These are phyloP conservation scores for Beauveria scarabaeidicola DNA, from an alignment of 2,329 filamentous ascomycete species.

Conservation along the genomic window DNA sequence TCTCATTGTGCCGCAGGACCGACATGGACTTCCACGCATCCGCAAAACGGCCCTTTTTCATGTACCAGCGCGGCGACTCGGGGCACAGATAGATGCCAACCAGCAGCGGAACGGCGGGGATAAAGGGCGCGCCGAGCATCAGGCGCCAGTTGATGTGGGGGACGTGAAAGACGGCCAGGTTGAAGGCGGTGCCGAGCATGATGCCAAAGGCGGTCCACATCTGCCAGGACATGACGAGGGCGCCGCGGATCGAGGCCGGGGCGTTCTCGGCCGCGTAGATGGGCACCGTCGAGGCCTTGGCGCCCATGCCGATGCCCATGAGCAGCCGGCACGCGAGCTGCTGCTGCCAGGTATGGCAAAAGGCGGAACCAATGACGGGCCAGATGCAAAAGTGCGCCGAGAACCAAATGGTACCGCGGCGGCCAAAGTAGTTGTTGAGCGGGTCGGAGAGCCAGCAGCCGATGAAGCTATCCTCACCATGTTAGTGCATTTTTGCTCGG, in stretches of 20 bases:
- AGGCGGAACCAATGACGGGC: conserved; percentile 60
- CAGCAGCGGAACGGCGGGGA: conserved; percentile 47
- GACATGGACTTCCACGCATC: conserved; percentile 51
- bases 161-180: conserved; percentile 8
- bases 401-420: conserved; percentile 55
- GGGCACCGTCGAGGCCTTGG: conserved; percentile 66
- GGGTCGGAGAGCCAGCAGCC: conserved; percentile 65
- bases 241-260: conserved; percentile 61
- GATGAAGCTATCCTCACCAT: conserved; percentile 19
- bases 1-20: conserved; percentile 41
- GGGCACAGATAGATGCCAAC: conserved; percentile 57
- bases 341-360: conserved; percentile 63
- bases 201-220: conserved; percentile 58
- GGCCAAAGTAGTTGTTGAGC: conserved; percentile 38
- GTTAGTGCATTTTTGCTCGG: neutral
- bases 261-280: conserved; percentile 70
- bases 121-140: conserved; percentile 57
- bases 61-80: conserved; percentile 56
- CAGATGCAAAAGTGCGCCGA: conserved; percentile 65
- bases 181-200: conserved; percentile 40
- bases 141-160: conserved; percentile 55
- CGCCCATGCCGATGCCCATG: conserved; percentile 69
- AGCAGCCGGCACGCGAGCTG: conserved; percentile 63
- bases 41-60: conserved; percentile 55
- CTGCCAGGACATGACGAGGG: conserved; percentile 76